phyloP scores from a whole-genome alignment of 2,329 filamentous ascomycete species.

The Mariannaea elegans region DNA sequence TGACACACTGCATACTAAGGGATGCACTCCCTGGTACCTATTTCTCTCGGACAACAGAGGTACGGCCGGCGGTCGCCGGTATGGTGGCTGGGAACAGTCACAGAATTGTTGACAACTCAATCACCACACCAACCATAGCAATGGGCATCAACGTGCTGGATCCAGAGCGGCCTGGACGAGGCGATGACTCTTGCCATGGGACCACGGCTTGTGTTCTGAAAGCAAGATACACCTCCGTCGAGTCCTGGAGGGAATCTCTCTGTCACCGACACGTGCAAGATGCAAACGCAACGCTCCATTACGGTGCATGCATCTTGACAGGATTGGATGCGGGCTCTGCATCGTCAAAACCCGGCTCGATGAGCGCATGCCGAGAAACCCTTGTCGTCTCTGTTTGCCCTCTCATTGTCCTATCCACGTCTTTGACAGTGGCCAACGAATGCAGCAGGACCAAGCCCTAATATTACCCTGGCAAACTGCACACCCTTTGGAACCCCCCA shows the following conservation, averaged over 20 bases:
- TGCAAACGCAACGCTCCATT: slow-evolving; percentile 32
- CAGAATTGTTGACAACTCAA: not conserved
- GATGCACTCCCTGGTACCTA: not conserved
- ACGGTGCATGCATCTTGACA: slow-evolving; percentile 29
- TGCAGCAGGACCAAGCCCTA: slow-evolving; percentile 37
- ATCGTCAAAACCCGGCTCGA: slow-evolving; percentile 20
- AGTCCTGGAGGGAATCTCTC: slow-evolving; percentile 18
- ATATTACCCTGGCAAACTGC: slow-evolving; percentile 25
- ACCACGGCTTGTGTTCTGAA: slow-evolving; percentile 19
- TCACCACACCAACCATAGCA: slow-evolving; percentile 22
- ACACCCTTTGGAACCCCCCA: slow-evolving; percentile 21
- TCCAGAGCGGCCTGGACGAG: slow-evolving; percentile 21
- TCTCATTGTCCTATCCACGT: slow-evolving; percentile 7
- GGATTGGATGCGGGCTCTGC: slow-evolving; percentile 31
- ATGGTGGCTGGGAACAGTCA: not conserved
- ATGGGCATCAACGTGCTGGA: slow-evolving; percentile 36
- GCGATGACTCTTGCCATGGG: slow-evolving; percentile 35
- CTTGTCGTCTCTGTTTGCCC: slow-evolving; percentile 19
- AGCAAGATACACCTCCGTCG: slow-evolving; percentile 15
- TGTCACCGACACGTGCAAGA: slow-evolving; percentile 37
- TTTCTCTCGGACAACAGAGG: not conserved
- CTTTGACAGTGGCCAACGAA: slow-evolving; percentile 15
- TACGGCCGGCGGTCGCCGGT: slow-evolving; percentile 13
- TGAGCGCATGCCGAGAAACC: slow-evolving; percentile 26
- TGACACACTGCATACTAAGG: not conserved